Percentiles rank a stretch among this genome's conserved stretches.
Conservation (phyloP, 805 yeast species). For the Myxozyma monticola region DNA sequence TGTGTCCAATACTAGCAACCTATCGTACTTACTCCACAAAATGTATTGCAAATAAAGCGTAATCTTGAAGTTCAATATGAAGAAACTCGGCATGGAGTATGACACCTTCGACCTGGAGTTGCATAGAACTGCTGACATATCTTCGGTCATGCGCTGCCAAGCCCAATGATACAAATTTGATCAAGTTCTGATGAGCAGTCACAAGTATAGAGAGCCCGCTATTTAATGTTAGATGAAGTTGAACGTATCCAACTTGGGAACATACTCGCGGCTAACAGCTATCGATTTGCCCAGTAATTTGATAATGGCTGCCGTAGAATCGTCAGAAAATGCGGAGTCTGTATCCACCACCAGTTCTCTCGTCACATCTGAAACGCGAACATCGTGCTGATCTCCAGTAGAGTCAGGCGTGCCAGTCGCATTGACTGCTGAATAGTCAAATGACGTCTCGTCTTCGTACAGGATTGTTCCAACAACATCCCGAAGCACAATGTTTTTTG, state of each 20-base stretch:
- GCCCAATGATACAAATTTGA: neutral
- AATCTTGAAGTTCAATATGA: neutral
- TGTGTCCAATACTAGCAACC: too few relatives aligned
- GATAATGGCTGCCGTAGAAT: slow-evolving; percentile 12
- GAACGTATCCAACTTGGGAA: too few relatives aligned
- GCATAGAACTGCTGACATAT: slow-evolving; percentile 7
- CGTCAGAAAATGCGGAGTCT: too few relatives aligned
- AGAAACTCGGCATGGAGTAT: slow-evolving; percentile 20
- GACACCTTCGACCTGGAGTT: slow-evolving; percentile 23
- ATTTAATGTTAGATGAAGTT: too few relatives aligned
- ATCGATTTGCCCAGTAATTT: slow-evolving; percentile 15
- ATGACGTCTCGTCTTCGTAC: neutral
- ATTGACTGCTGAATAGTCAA: too few relatives aligned
- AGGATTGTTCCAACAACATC: neutral
- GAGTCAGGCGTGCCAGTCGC: too few relatives aligned
- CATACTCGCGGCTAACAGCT: too few relatives aligned
- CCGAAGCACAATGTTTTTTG: slow-evolving; percentile 5
- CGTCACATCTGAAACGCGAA: too few relatives aligned
- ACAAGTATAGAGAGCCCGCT: too few relatives aligned
- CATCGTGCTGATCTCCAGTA: too few relatives aligned
- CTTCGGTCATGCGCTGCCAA: neutral
- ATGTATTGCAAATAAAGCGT: slow-evolving; percentile 3
- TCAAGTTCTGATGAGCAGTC: neutral
- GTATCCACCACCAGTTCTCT: too few relatives aligned
- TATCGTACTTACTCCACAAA: slow-evolving; percentile 8